Evolutionary conservation across 2,329 filamentous ascomycete genomes (phyloP).

Genomic region (Xylariaceae sp.): DNA sequence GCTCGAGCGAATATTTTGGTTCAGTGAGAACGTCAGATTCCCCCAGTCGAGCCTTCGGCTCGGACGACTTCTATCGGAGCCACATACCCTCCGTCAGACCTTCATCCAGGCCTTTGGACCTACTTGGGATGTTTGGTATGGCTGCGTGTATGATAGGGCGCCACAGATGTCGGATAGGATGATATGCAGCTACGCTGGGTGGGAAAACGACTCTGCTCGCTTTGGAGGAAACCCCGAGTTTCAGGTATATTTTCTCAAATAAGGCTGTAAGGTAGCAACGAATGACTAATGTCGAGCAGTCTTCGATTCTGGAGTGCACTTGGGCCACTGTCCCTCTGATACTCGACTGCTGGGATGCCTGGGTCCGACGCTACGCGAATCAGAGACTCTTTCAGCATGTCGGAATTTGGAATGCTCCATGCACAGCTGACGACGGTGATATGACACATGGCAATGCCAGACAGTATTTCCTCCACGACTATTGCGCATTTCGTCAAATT

Average conservation of each 20-base stretch:
- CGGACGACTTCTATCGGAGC: conserved; percentile 41
- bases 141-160: conserved; percentile 26
- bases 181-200: conserved; percentile 20
- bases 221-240: conserved; percentile 36
- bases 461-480: conserved; percentile 21
- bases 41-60: conserved; percentile 40
- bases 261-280: no score
- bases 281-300: conserved; percentile 25
- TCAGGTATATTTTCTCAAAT: conserved; percentile 34
- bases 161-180: neutral
- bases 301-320: conserved; percentile 36
- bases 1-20: conserved; percentile 47
- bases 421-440: conserved; percentile 6
- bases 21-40: conserved; percentile 45
- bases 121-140: conserved; percentile 36
- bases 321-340: conserved; percentile 44
- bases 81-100: conserved; percentile 29
- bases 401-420: conserved; percentile 20
- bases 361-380: conserved; percentile 36
- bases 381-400: conserved; percentile 30
- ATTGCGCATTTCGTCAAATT: conserved; percentile 16
- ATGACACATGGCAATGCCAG: conserved; percentile 5
- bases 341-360: conserved; percentile 43
- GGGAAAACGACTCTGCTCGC: conserved; percentile 23
- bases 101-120: conserved; percentile 33